Evolutionary conservation across 1,139 yeast species (phyloP), one percentile per base, ranked within the genome.

Genomic region (Taphrina sp.): DNA sequence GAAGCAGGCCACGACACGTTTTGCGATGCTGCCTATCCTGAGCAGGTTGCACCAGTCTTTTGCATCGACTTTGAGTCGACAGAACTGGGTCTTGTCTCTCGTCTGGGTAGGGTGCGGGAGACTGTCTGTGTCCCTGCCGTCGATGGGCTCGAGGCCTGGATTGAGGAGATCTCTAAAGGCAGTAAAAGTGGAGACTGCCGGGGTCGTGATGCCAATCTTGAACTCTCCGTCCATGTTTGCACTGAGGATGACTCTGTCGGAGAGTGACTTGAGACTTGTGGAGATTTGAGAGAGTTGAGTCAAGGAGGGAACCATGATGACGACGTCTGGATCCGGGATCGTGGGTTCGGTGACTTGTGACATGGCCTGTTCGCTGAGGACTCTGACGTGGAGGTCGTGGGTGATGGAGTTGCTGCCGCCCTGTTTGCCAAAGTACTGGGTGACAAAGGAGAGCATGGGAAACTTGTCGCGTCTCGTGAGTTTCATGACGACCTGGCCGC

Each of bases 41-140:
- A 72, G 59, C n/a, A 67, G 67, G 26, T 63, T 65, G 45, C 60
- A 61, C 68, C 72, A 68, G 57, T 72, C 74, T 36, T 64, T 65
- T 0, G 71, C 63, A 24, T 61, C 64, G 5, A 71, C 63, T 14
- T 61, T 58, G 5, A 63, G 65, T 26, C 59, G 58, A 5, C 61
- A 59, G 52, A 58, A 56, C 36, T 54, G 58, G 14, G 55, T 55
- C 19, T 59, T 56, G 20, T 58, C 61, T 34, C 61, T 29, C 33
- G 34, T 52, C 44, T 56, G 41, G 33, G 31, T 28, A 8, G 58
- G 51, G 34, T 26, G 31, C n/a, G n/a, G n/a, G n/a, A n/a, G n/a
- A 29, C 46, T 26, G 16, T 42, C 22, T 39, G 33, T 39, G 14
- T 59, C 42, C 22, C 34, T 54, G n/a, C 24, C 57, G 16, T 39